Percentiles rank a stretch among this genome's conserved stretches.
Evolutionary conservation across 1,284 basidiomycete genomes (phyloP).

Genomic region (Athelia sp.): DNA sequence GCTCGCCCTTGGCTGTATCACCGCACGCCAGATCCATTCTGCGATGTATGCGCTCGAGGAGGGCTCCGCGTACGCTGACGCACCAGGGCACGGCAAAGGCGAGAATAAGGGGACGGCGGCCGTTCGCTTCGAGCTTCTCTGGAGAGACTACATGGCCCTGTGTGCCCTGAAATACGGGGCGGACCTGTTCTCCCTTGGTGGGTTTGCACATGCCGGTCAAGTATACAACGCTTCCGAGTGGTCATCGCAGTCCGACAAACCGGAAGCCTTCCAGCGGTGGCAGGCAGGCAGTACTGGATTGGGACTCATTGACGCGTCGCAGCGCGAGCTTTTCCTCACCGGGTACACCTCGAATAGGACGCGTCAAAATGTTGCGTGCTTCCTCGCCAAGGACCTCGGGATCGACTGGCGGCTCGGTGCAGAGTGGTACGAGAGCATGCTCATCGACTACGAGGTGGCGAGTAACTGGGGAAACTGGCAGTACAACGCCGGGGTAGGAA

Average conservation of each 20-base stretch:
- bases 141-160: conserved; percentile 50
- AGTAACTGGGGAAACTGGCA: conserved; percentile 41
- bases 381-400: conserved; percentile 42
- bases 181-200: conserved; percentile 16
- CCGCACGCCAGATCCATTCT: conserved; percentile 34
- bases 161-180: conserved; percentile 25
- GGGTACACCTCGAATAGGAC: conserved; percentile 54
- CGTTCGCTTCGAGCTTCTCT: conserved; percentile 44
- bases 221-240: too few relatives aligned
- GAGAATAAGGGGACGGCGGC: conserved; percentile 16
- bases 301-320: conserved; percentile 50
- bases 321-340: conserved; percentile 39
- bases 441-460: conserved; percentile 37
- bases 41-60: conserved; percentile 19
- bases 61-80: conserved; percentile 4
- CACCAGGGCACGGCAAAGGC: conserved; percentile 8
- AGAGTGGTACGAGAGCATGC: conserved; percentile 23
- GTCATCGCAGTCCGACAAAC: too few relatives aligned
- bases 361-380: conserved; percentile 51
- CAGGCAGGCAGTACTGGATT: conserved; percentile 44
- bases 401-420: conserved; percentile 52
- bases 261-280: conserved; percentile 30
- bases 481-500: conserved; percentile 44
- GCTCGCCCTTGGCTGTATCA: conserved; percentile 41
- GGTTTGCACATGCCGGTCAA: conserved; percentile 17